These are phyloP conservation scores for Xenoacremonium recifei DNA, from an alignment of 2,329 filamentous ascomycete genomes.

Conservation along the genomic window DNA sequence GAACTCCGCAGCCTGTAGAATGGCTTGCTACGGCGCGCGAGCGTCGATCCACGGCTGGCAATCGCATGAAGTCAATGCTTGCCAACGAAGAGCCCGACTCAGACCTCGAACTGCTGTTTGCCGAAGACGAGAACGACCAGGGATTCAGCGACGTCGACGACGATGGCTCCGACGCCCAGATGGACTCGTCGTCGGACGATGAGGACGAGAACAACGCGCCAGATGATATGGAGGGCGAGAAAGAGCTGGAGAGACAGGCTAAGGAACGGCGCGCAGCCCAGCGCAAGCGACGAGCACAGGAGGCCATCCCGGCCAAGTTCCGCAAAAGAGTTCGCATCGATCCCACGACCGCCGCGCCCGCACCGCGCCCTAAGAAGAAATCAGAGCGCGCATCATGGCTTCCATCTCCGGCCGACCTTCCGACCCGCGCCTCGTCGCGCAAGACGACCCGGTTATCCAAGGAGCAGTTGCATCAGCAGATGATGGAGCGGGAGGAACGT, in stretches of 20 bases:
- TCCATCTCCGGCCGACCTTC: slow-evolving; percentile 52
- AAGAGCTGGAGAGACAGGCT: slow-evolving; percentile 76
- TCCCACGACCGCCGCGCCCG: slow-evolving; percentile 42
- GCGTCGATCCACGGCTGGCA: slow-evolving; percentile 79
- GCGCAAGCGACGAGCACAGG: slow-evolving; percentile 78
- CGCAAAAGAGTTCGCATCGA: slow-evolving; percentile 77
- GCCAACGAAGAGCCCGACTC: slow-evolving; percentile 70
- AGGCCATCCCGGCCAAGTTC: slow-evolving; percentile 68
- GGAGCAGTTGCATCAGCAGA: slow-evolving; percentile 65
- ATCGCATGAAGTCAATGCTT: slow-evolving; percentile 76
- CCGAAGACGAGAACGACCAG: slow-evolving; percentile 67
- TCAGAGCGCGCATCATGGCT: slow-evolving; percentile 60
- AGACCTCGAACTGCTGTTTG: slow-evolving; percentile 73
- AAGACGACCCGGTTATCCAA: slow-evolving; percentile 59
- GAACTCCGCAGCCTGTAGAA: slow-evolving; percentile 47
- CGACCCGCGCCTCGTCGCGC: slow-evolving; percentile 57
- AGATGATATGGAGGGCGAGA: slow-evolving; percentile 82
- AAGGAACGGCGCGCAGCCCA: slow-evolving; percentile 64
- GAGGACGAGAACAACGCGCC: slow-evolving; percentile 65
- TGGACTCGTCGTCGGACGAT: slow-evolving; percentile 83
- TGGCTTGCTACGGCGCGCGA: slow-evolving; percentile 72
- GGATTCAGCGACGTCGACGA: slow-evolving; percentile 69
- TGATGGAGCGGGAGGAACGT: slow-evolving; percentile 69
- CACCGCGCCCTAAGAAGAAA: slow-evolving; percentile 57
- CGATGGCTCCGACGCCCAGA: slow-evolving; percentile 72